Evolutionary conservation across 371 early-diverging fungal species (phyloP).

Genomic region (Syncephalis plumigaleata): DNA sequence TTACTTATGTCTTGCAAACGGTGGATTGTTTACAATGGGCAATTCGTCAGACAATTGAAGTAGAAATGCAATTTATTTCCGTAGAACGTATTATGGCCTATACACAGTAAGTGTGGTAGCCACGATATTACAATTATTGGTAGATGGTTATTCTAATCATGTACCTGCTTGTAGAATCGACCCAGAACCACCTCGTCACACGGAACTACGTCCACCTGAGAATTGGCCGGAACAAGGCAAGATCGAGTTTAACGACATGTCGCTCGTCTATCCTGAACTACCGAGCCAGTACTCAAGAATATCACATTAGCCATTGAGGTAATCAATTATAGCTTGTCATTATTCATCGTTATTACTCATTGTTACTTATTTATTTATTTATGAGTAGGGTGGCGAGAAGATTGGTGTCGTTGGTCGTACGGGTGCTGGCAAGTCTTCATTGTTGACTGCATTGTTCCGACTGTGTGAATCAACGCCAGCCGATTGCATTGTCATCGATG

Average conservation of each 20-base stretch:
- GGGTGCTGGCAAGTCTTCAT: conserved; percentile 85
- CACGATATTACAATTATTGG: conserved; percentile 15
- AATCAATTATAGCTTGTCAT: too few species aligned
- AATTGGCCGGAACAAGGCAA: conserved; percentile 45
- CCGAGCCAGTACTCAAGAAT: conserved; percentile 37
- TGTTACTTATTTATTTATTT: too few species aligned
- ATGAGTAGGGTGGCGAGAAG: conserved; percentile 38
- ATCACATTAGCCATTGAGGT: conserved; percentile 34
- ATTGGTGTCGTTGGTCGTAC: conserved; percentile 86
- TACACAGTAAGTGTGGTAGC: conserved; percentile 5
- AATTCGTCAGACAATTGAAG: conserved; percentile 19
- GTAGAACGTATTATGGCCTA: conserved; percentile 33
- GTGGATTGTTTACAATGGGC: conserved; percentile 18
- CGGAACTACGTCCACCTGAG: conserved; percentile 6
- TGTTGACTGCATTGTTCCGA: conserved; percentile 77
- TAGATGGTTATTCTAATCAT: too few species aligned
- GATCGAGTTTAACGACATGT: conserved; percentile 35
- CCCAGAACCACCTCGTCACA: conserved; percentile 4
- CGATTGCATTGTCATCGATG: conserved; percentile 49
- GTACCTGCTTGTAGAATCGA: neutral
- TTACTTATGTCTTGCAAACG: conserved; percentile 18
- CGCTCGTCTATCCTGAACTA: conserved; percentile 40
- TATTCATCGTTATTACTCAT: too few species aligned
- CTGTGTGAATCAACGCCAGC: conserved; percentile 60
- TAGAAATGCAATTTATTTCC: conserved; percentile 17